Evolutionary conservation across 2,329 filamentous ascomycete species (phyloP).

Genomic region (Microcera coccophila): DNA sequence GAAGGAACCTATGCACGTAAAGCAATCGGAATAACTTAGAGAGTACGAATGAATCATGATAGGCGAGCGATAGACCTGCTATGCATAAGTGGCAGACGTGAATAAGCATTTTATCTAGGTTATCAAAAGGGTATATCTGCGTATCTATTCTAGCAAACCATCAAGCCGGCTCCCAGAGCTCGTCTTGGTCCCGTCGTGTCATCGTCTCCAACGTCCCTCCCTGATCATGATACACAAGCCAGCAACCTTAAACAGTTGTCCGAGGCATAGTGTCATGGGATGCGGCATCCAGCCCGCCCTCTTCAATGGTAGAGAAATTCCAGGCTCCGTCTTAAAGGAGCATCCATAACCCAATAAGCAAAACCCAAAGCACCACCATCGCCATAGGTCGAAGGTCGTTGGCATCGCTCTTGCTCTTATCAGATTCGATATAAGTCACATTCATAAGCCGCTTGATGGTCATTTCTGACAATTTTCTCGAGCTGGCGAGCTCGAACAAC

Average conservation of each 20-base stretch:
- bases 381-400: constrained; percentile 14
- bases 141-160: too few relatives aligned
- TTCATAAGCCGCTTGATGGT: constrained; percentile 32
- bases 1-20: too few relatives aligned
- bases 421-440: constrained; percentile 34
- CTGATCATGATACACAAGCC: background rate
- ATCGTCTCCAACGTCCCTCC: constrained; percentile 4
- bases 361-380: constrained; percentile 8
- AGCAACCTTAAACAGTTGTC: too few relatives aligned
- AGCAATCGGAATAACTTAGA: background rate
- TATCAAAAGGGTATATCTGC: constrained; percentile 23
- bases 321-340: constrained; percentile 7
- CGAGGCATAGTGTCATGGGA: too few relatives aligned
- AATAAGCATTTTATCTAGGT: constrained; percentile 24
- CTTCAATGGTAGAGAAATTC: constrained; percentile 9
- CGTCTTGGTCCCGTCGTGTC: constrained; percentile 10
- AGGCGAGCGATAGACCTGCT: constrained; percentile 24
- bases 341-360: constrained; percentile 17
- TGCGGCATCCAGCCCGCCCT: constrained; percentile 14
- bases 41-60: constrained; percentile 17
- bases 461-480: constrained; percentile 35
- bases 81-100: constrained; percentile 15
- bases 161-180: too few relatives aligned
- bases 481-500: constrained; percentile 44
- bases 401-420: constrained; percentile 26